Conservation (phyloP, 2,329 filamentous ascomycete species). For the Alternaria longipes region DNA sequence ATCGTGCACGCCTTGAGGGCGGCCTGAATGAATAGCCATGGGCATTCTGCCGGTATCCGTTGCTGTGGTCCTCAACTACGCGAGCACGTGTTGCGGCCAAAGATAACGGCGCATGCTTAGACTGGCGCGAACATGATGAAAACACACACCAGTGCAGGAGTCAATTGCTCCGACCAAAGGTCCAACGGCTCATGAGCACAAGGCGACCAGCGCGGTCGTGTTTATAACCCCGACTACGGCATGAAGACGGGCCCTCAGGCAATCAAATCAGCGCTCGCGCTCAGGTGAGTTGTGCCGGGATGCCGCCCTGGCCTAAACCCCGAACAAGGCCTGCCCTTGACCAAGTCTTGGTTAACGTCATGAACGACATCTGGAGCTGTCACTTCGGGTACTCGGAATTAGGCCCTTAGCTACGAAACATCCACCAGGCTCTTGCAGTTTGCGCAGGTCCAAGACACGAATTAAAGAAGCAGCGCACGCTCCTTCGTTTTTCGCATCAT, state of each 20-base stretch:
- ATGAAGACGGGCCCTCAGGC: slow-evolving; percentile 1
- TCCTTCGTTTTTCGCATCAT: neutral
- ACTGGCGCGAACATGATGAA: neutral
- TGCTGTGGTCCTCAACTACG: neutral
- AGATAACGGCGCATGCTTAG: neutral
- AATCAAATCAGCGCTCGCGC: neutral
- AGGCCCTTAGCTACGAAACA: neutral
- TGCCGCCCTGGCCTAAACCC: neutral
- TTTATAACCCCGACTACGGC: neutral
- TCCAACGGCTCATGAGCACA: neutral
- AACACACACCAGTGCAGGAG: neutral
- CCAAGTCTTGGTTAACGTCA: slow-evolving; percentile 4
- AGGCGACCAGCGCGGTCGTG: neutral
- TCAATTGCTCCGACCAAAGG: neutral
- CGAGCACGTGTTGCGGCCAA: slow-evolving; percentile 7
- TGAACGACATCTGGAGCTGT: neutral
- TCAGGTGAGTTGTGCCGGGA: slow-evolving; percentile 2
- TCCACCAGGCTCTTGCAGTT: neutral
- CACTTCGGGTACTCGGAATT: slow-evolving; percentile 1
- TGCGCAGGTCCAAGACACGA: neutral
- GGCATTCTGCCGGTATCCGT: neutral
- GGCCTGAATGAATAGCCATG: neutral
- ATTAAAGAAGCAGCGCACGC: slow-evolving; percentile 1
- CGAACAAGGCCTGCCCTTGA: neutral
- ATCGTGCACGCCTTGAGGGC: neutral